Base-by-base conservation (phyloP, 768 basidiomycete species). In the Hebeloma cylindrosporum region DNA sequence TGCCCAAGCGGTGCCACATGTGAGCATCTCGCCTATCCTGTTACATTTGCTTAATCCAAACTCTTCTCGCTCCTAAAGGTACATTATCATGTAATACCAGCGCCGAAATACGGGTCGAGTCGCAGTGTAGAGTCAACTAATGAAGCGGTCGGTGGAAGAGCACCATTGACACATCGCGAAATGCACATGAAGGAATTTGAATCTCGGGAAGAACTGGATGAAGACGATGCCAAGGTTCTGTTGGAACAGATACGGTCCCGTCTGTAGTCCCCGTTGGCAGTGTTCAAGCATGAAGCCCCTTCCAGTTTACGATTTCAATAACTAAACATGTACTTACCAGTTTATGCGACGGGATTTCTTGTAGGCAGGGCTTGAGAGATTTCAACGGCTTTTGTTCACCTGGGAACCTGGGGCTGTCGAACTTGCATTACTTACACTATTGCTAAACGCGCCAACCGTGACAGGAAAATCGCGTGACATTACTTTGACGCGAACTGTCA, bases 1-100 rank as follows among this genome's bases (percentile, higher is more conserved):
- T 53, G 86, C 86, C 0, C 86, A 88, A 58, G 83, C 82, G 3
- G 83, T 88, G 5, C 80, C 79, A n/a, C 86, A 88, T 66, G 85
- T 85, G 50, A 46, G 78, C 57, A 14, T 31, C 17, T 25, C 29
- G 33, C 40, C 25, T 35, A 41, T 39, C 10, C 25, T 36, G 16
- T 28, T 31, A 39, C 28, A 16, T 4, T 32, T 25, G 5, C 18
- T 43, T 20, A 17, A 45, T 31, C 33, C 25, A 21, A 7, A 39
- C 8, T 21, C 20, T 38, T 48, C 20, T 28, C 36, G 35, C 11
- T 20, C 32, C 10, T 35, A 25, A 45, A 86, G 84, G 85, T 87
- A 22, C 86, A 87, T 59, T 86, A 82, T 57, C 86, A 88, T 60
- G 74, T 88, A 39, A 81, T 88, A 43, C 86, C 85, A 1, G 85